Base-by-base conservation (phyloP, 1,139 yeast genomes). In the Scheffersomyces titani region DNA sequence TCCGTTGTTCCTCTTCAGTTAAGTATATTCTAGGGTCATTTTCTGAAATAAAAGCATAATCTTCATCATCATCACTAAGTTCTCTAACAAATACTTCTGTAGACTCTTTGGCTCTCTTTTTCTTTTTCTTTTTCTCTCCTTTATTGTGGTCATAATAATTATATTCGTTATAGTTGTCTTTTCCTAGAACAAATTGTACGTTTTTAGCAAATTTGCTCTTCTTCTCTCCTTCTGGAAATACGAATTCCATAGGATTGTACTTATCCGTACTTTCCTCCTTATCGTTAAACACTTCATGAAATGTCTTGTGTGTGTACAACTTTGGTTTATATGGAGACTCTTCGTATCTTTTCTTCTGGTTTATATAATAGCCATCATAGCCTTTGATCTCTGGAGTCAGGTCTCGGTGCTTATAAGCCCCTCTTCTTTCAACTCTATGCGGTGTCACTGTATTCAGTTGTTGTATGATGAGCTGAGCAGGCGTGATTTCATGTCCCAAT, bases 191-290 rank as follows among this genome's bases (percentile, higher is more conserved):
- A 6, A 65, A 65, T 53, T 70, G 75, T 30, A 78, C 60, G 21
- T 65, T 66, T 57, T 69, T 70, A 50, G 76, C 66, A 30, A 76
- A 59, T 48, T 70, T 69, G 65, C 51, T 65, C 21, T 63, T 63
- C 47, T 61, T 61, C 9, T 60, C 70, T 1, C 70, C 67, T 45
- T 66, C 71, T 47, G 75, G 75, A 62, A 80, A 80, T 6, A 80
- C 83, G 48, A 67, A 62, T 58, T 78, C 82, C 66, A 77, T 76
- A 5, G 83, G 83, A 57, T 77, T 78, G 57, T 75, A 75, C 53
- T 69, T 70, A 46, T 70, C 73, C 40, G 66, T 61, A 22, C 63
- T 65, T 50, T 76, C 78, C 7, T 72, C 71, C 44, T 61, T 59
- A 55, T 78, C 77, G 19, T 66, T 63, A 58, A 79, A 78, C 6